A percentile compares a stretch with the other conserved stretches of the same genome.
phyloP scores from a whole-genome alignment of 2,329 filamentous ascomycete species.

The Aspergillus eucalypticola region DNA sequence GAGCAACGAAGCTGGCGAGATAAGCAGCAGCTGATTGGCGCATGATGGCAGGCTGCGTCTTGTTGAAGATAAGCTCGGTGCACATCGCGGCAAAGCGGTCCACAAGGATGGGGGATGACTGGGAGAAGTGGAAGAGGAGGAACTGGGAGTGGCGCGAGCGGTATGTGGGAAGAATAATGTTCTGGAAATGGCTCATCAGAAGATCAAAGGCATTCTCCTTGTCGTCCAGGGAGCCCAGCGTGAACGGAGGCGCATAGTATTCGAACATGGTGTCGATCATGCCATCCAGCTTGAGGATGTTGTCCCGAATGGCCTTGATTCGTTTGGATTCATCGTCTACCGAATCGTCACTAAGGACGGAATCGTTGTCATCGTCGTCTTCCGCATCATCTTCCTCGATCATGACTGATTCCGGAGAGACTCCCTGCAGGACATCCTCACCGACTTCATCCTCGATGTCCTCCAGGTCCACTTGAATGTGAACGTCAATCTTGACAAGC shows the following conservation, averaged over 20 bases:
- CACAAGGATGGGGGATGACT: conserved; percentile 74
- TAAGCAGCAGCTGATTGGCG: conserved; percentile 88
- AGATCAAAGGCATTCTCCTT: conserved; percentile 74
- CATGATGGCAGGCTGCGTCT: conserved; percentile 66
- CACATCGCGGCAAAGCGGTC: conserved; percentile 81
- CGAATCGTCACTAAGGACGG: conserved; percentile 61
- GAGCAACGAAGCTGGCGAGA: conserved; percentile 88
- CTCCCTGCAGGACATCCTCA: conserved; percentile 62
- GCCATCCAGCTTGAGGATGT: conserved; percentile 86
- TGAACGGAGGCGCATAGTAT: conserved; percentile 74
- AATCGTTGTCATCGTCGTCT: conserved; percentile 68
- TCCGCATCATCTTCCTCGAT: conserved; percentile 35
- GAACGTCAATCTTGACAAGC: conserved; percentile 90
- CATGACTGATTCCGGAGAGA: conserved; percentile 30
- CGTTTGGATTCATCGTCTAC: conserved; percentile 49
- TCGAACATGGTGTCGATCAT: conserved; percentile 86
- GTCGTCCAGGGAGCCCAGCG: conserved; percentile 65
- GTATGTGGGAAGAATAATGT: conserved; percentile 85
- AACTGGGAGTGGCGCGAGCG: conserved; percentile 94
- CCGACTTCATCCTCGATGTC: conserved; percentile 88
- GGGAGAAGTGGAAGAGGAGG: conserved; percentile 91
- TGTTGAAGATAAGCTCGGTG: conserved; percentile 70
- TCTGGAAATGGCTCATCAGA: conserved; percentile 80
- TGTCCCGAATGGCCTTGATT: conserved; percentile 72
- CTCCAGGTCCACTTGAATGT: conserved; percentile 91